These are phyloP conservation scores for Lolium rigidum DNA, from an alignment of 176 grass and related monocot genomes.

Conservation along the genomic window DNA sequence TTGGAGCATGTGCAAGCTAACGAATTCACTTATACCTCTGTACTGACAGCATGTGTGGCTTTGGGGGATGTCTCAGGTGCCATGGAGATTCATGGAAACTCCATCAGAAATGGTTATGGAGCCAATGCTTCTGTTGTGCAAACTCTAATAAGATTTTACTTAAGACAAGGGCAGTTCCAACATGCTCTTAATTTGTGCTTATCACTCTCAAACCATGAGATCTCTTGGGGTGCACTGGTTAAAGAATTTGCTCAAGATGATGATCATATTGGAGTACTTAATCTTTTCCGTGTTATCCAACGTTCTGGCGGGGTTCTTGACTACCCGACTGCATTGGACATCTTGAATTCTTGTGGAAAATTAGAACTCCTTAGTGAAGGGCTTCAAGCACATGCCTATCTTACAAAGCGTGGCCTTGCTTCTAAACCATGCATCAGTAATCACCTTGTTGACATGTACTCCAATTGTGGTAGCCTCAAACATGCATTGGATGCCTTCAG, in stretches of 20 bases:
- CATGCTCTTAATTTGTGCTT: conserved; percentile 49
- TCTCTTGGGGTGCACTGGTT: conserved; percentile 51
- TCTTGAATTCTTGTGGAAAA: conserved; percentile 58
- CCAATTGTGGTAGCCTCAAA: conserved; percentile 51
- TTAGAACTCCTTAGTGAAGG: conserved; percentile 41
- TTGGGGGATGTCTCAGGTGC: conserved; percentile 44
- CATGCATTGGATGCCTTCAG: conserved; percentile 61
- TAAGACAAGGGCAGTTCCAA: conserved; percentile 23
- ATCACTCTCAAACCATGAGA: conserved; percentile 41
- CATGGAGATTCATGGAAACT: conserved; percentile 59
- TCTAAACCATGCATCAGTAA: conserved; percentile 38
- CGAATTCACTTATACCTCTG: conserved; percentile 67
- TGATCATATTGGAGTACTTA: conserved; percentile 52
- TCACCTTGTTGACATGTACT: conserved; percentile 77
- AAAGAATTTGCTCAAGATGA: conserved; percentile 42
- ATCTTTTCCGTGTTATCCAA: conserved; percentile 54
- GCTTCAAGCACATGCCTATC: conserved; percentile 64
- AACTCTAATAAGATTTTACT: conserved; percentile 56
- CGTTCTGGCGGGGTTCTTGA: conserved; percentile 40
- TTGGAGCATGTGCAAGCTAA: conserved; percentile 50
- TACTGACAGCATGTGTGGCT: conserved; percentile 58
- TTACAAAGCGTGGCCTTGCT: conserved; percentile 58
- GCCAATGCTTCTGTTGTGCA: conserved; percentile 50
- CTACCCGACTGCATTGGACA: conserved; percentile 34
- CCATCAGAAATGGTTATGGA: conserved; percentile 64